Base-by-base conservation (phyloP, 163 green algal species). In the Prototheca wickerhamii region DNA sequence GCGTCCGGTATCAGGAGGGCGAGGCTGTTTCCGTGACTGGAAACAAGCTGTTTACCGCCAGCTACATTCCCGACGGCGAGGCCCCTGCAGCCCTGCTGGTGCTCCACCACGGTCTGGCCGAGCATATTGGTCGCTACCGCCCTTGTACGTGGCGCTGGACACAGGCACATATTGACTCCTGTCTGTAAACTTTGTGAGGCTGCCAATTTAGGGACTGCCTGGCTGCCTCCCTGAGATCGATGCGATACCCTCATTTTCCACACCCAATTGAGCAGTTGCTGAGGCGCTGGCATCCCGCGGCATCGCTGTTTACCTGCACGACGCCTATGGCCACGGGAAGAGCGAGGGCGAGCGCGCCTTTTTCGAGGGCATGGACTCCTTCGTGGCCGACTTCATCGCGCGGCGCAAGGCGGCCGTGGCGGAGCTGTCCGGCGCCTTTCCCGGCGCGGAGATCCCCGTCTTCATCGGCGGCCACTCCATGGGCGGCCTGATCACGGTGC, bases 391-490 rank as follows among this genome's bases (percentile, higher is more conserved):
- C 60, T 65, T 83, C 25, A 35, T 72, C 44, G 65, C 64, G 3
- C 26, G 77, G 56, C 68, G 67, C 66, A 18, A 51, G 15, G 44
- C 28, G 30, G 50, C 60, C 49, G 34, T 7, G 25, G 28, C 58
- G 25, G 46, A 64, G 31, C 3, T 61, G 60, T 8, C 25, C 15
- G 4, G 26, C 26, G n/a, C 49, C 26, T 50, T 51, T 28, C 46
- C 37, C 1, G 28, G 23, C 40, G 60, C 52, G 18, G 20, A 7
- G 26, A 15, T 67, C n/a, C 79, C 79, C 5, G 49, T 74, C 15
- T 87, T 93, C 67, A 46, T 91, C 0, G 77, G 75, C 1, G 87
- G 87, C 0, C 79, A 90, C 63, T 84, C 67, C 49, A 74, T 94
- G 68, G 88, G 88, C n/a, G 87, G 82, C 20, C 74, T 95, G 21